Base-by-base conservation (phyloP, 495 filamentous ascomycete species). In the Polyplosphaeria fusca region DNA sequence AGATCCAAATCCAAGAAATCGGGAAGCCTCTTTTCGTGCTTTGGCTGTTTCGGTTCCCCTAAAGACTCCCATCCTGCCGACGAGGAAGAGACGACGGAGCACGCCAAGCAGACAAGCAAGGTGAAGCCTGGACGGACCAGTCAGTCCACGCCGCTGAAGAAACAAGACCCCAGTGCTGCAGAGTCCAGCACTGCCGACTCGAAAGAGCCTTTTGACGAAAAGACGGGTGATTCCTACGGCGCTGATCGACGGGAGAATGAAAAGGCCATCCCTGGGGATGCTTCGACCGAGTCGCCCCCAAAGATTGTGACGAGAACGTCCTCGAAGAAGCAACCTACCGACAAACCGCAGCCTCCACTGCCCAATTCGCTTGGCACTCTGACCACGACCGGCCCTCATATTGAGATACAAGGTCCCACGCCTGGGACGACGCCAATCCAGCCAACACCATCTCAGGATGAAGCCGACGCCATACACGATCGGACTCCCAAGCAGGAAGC, bases 31-130 rank as follows among this genome's bases (percentile, higher is more conserved):
- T 72, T 94, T 19, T 77, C 87, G 23, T 83, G 93, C 52, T 74
- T 96, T 44, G 85, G 80, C 47, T 96, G 91, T 75, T 96, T 90
- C 69, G 83, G 39, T 5, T 12, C 84, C 24, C 78, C 83, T 35
- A 79, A 83, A 53, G 71, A 80, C 41, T 81, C 80, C n/a, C 81
- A 84, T 52, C 73, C 80, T 2, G 74, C 83, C 35, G 83, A 82
- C 54, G 70, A 73, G 49, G 81, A 83, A 35, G 87, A 87, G 39
- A 67, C 76, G 39, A 64, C 74, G 37, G 70, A 86, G 20, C 83
- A 86, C 42, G 74, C 82, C 28, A 91, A 91, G 73, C 85, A 83
- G 66, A 82, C 80, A 62, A 75, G 68, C 64, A 79, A 75, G 73
- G 76, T 64, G 63, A 75, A 70, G 74, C 76, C 71, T 63, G 76